Evolutionary conservation across 768 basidiomycete genomes (phyloP).

Genomic region (Glaciozyma antarctica): DNA sequence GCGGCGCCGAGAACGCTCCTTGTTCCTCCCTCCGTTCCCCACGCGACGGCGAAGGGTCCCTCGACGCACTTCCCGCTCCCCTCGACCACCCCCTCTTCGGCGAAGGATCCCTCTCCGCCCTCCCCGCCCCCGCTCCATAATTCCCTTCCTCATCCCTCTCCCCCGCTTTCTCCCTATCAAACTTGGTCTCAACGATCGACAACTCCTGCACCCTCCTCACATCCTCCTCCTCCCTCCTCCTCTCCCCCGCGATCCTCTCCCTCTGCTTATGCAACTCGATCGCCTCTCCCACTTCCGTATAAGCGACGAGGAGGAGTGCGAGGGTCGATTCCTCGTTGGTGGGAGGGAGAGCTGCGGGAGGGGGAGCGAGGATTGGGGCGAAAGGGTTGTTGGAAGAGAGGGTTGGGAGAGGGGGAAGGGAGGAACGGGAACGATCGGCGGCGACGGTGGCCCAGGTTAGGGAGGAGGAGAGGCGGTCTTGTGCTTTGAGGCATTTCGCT

Average conservation of each 20-base stretch:
- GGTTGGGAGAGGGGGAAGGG: background rate
- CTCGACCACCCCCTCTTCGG: background rate
- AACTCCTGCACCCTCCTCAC: background rate
- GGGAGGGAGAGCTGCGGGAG: background rate
- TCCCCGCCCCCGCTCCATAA: background rate
- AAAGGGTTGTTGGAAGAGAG: constrained; percentile 25
- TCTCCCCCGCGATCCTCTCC: background rate
- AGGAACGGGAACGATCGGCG: constrained; percentile 18
- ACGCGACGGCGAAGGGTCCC: background rate
- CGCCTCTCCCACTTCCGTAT: constrained; percentile 23
- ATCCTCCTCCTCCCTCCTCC: background rate
- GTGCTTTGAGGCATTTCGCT: constrained; percentile 11
- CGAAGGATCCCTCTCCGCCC: background rate
- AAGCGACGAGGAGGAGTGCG: constrained; percentile 6
- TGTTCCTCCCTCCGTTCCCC: too few relatives aligned
- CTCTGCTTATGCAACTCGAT: constrained; percentile 6
- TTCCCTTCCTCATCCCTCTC: background rate
- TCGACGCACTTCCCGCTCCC: background rate
- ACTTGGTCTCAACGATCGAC: background rate
- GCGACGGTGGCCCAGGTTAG: constrained; percentile 28
- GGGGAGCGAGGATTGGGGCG: background rate
- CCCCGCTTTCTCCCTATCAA: background rate
- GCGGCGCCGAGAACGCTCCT: too few relatives aligned
- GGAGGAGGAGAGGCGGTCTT: constrained; percentile 9
- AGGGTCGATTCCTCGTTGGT: constrained; percentile 24